These are phyloP conservation scores for Poa pratensis DNA, from an alignment of 176 grass and related monocot species.

Conservation along the genomic window DNA sequence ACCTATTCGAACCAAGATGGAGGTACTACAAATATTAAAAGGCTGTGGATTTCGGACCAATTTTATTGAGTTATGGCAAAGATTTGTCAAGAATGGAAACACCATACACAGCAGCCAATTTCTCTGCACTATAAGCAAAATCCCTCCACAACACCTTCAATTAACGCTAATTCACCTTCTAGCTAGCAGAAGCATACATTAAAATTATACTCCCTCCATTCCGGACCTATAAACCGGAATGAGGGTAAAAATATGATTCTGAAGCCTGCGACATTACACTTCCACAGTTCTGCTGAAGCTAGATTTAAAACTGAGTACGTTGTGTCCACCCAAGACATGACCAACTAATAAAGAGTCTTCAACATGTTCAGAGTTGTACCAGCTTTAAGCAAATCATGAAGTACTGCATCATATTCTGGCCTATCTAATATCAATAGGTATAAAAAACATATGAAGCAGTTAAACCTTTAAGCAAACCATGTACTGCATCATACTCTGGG, in stretches of 20 bases:
- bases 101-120: constrained; percentile 18
- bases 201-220: background rate
- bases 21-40: constrained; percentile 22
- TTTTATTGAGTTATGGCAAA: constrained; percentile 3
- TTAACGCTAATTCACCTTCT: constrained; percentile 15
- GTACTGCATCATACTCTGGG: constrained; percentile 9
- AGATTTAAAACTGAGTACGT: constrained; percentile 9
- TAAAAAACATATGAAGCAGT: background rate
- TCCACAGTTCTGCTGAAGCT: constrained; percentile 22
- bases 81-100: constrained; percentile 18
- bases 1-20: constrained; percentile 53
- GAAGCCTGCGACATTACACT: background rate
- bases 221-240: too few relatives aligned
- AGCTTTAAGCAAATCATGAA: constrained; percentile 17
- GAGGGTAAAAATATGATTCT: constrained; percentile 21
- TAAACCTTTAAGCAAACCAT: constrained; percentile 34
- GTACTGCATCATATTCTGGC: constrained; percentile 7
- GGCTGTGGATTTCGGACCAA: background rate
- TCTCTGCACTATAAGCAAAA: constrained; percentile 24
- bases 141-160: background rate
- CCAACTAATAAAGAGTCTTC: constrained; percentile 29
- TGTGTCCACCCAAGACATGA: constrained; percentile 34
- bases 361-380: constrained; percentile 7
- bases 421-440: constrained; percentile 17
- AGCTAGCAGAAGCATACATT: constrained; percentile 4